Conservation (phyloP, 352 stramenopile genomes). For the Peronosclerospora sorghi region DNA sequence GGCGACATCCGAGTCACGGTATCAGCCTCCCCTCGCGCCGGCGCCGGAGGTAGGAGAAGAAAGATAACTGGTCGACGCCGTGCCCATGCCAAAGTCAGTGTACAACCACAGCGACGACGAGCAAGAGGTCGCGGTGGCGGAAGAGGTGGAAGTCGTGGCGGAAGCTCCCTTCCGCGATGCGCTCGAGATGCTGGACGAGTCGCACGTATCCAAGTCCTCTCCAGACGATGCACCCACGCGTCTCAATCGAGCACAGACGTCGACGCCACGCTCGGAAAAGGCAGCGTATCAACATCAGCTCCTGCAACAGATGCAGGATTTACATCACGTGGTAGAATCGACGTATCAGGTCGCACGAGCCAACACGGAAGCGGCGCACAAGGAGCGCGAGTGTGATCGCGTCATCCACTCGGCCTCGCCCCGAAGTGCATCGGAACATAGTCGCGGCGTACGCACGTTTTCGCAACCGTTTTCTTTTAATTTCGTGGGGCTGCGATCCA, state of each 20-base stretch:
- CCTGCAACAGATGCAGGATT: constrained; percentile 62
- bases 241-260: constrained; percentile 19
- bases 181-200: not conserved
- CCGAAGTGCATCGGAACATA: not conserved
- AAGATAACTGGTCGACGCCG: not conserved
- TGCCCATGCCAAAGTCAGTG: constrained; percentile 1
- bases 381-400: constrained; percentile 24
- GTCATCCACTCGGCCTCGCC: constrained; percentile 14
- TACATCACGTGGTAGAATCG: constrained; percentile 45
- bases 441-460: constrained; percentile 21
- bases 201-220: constrained; percentile 1
- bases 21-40: too few species aligned
- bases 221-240: too few species aligned
- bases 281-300: constrained; percentile 51
- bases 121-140: constrained; percentile 1
- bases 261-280: constrained; percentile 6
- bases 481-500: constrained; percentile 29
- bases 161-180: constrained; percentile 16
- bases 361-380: constrained; percentile 41
- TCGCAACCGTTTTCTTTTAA: constrained; percentile 33
- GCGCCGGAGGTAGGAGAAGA: too few species aligned
- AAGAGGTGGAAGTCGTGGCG: constrained; percentile 18
- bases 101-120: not conserved
- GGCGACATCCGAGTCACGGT: too few species aligned
- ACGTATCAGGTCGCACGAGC: constrained; percentile 53